Evolutionary conservation across 805 yeast genomes (phyloP).

Genomic region (Candida insectalens): DNA sequence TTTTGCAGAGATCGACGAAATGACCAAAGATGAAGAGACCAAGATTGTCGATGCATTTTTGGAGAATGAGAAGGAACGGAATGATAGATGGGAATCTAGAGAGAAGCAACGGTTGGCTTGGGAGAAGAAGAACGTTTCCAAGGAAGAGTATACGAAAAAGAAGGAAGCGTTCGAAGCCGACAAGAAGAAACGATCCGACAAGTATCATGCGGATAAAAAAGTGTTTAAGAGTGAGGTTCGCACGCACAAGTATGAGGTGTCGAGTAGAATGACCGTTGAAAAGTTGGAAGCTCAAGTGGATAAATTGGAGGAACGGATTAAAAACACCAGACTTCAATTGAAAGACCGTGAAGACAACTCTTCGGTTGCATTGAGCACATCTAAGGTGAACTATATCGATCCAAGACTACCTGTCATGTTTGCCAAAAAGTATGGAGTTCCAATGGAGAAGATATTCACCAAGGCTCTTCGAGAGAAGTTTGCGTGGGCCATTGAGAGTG

Average conservation of each 20-base stretch:
- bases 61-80: constrained; percentile 57
- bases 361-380: constrained; percentile 85
- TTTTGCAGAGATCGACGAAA: constrained; percentile 59
- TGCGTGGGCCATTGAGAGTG: constrained; percentile 91
- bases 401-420: constrained; percentile 88
- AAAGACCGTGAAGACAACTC: constrained; percentile 93
- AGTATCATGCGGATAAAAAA: constrained; percentile 40
- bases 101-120: constrained; percentile 67
- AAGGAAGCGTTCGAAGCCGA: constrained; percentile 43
- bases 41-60: constrained; percentile 49
- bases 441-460: constrained; percentile 85
- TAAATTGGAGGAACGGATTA: constrained; percentile 60
- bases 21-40: constrained; percentile 55
- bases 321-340: constrained; percentile 60
- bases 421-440: constrained; percentile 76
- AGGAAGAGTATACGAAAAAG: constrained; percentile 43
- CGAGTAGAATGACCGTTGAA: constrained; percentile 46
- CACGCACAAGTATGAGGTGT: constrained; percentile 48
- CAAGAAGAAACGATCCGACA: constrained; percentile 43
- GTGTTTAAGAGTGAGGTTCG: constrained; percentile 49
- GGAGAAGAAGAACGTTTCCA: constrained; percentile 46
- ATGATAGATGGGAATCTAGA: constrained; percentile 52
- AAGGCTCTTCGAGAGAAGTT: constrained; percentile 89
- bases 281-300: constrained; percentile 65
- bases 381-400: constrained; percentile 91